Evolutionary conservation across 2,329 filamentous ascomycete genomes (phyloP).

Genomic region (Exophiala bonariae): DNA sequence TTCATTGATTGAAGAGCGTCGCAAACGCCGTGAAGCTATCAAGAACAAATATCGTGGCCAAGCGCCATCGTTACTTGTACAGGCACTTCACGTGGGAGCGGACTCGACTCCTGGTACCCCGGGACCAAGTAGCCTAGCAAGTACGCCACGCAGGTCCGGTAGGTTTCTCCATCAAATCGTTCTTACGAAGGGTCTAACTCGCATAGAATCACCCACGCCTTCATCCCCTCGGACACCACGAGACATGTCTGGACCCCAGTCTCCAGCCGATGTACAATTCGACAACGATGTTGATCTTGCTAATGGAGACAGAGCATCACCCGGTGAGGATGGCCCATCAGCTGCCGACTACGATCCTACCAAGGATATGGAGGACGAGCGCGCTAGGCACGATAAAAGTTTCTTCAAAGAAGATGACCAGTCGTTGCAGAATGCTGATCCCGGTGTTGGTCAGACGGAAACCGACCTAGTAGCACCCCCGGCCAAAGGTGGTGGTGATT

Average conservation of each 20-base stretch:
- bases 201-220: slow-evolving; percentile 36
- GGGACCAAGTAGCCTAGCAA: slow-evolving; percentile 38
- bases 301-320: slow-evolving; percentile 51
- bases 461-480: slow-evolving; percentile 33
- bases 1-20: slow-evolving; percentile 79
- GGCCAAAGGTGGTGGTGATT: slow-evolving; percentile 52
- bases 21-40: slow-evolving; percentile 80
- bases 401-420: slow-evolving; percentile 58
- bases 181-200: slow-evolving; percentile 40
- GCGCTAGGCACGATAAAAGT: slow-evolving; percentile 66
- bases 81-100: slow-evolving; percentile 67
- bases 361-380: slow-evolving; percentile 83
- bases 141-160: slow-evolving; percentile 37
- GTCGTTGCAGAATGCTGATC: slow-evolving; percentile 60
- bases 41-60: slow-evolving; percentile 75
- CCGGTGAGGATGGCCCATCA: slow-evolving; percentile 69
- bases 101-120: slow-evolving; percentile 57
- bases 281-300: slow-evolving; percentile 67
- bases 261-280: slow-evolving; percentile 62
- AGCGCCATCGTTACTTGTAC: slow-evolving; percentile 71
- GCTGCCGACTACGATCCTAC: slow-evolving; percentile 91
- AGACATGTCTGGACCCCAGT: slow-evolving; percentile 49
- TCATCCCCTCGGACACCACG: slow-evolving; percentile 51
- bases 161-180: slow-evolving; percentile 33
- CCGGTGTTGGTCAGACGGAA: slow-evolving; percentile 49